Base-by-base conservation (phyloP, 495 filamentous ascomycete species). In the Neurospora intermedia region DNA sequence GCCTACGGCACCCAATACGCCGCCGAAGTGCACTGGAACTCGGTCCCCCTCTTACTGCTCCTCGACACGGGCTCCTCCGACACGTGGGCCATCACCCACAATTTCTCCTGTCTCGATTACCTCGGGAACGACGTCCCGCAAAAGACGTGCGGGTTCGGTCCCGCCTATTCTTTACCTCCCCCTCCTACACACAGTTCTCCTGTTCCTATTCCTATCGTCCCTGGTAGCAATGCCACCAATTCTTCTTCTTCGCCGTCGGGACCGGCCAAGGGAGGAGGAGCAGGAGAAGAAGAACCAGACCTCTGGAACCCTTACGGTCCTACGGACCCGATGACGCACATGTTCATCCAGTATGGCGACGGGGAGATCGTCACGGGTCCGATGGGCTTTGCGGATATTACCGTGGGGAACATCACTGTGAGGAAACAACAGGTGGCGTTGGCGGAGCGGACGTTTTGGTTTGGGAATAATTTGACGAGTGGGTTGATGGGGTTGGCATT, bases 61-160 rank as follows among this genome's bases (percentile, higher is more conserved):
- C 79, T 92, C 70, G 90, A 91, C 77, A 91, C 89, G 4, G 89
- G 90, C 20, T 89, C 87, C 80, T 85, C 85, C 59, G 90, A 92
- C 75, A 90, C 88, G 9, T 91, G 89, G 82, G 80, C 77, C 3
- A 78, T 79, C 15, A 73, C 70, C 8, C 66, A 39, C 1, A 69
- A 73, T 54, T 82, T 82, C 70, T 41, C 69, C 31, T 83, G 82
- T 70, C 23, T 78, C 11, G 78, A 81, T 70, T 75, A 75, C 39
- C 27, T 69, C 0, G 79, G 80, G 69, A 39, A 75, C 18, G 46
- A 41, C 15, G 62, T 80, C 35, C 77, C 75, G 18, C 77, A 78
- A 13, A 72, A 69, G 2, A 62, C 71, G 1, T 83, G 82, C 45
- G 76, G 73, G 13, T 83, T 83, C 41, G 80, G 80, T 0, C 73